These are phyloP conservation scores for Naegleria gruberi DNA, from an alignment of 208 protist species.

Conservation along the genomic window DNA sequence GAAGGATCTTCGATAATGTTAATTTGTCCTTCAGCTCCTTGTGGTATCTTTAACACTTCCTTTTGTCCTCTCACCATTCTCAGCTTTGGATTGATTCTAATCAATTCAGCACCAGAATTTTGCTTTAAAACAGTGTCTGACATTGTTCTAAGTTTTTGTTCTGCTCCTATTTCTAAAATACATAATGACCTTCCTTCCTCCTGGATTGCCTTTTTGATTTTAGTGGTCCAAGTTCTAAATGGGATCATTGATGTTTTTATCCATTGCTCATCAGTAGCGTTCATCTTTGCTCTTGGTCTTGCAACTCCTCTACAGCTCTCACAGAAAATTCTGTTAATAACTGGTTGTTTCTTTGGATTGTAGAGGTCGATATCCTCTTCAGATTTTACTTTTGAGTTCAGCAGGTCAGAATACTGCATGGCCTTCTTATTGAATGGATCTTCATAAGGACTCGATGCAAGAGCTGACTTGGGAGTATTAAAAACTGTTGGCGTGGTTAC, in stretches of 20 bases:
- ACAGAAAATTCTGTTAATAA: constrained; percentile 14
- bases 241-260: background rate
- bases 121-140: background rate
- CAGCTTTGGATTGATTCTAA: constrained; percentile 5
- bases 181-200: background rate
- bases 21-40: background rate
- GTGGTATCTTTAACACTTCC: background rate
- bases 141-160: background rate
- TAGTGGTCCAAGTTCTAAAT: background rate
- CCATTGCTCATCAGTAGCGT: background rate
- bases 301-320: background rate
- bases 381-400: background rate
- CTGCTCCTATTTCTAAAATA: background rate
- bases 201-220: constrained; percentile 2
- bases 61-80: background rate
- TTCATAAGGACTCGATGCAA: background rate
- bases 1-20: background rate
- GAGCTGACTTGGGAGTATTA: background rate
- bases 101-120: background rate
- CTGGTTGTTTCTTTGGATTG: background rate
- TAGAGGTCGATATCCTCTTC: background rate
- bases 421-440: background rate
- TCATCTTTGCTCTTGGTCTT: constrained; percentile 4
- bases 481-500: background rate
- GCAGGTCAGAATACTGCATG: background rate